phyloP scores from a whole-genome alignment of 257 asterid genomes.

The Gentiana dahurica region DNA sequence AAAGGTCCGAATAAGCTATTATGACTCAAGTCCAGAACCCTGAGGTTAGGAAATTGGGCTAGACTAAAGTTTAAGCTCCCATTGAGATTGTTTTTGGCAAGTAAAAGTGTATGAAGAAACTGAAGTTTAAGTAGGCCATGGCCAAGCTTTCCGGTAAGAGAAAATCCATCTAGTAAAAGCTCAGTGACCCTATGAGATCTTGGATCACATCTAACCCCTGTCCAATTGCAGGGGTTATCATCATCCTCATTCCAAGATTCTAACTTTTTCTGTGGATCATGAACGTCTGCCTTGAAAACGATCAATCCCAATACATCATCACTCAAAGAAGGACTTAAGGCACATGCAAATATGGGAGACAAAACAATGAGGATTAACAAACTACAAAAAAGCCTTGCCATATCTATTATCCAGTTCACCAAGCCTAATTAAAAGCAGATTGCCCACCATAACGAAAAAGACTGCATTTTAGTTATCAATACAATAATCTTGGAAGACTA shows the following conservation, averaged over 20 bases:
- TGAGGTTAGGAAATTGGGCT: slow-evolving; percentile 58
- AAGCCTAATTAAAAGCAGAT: not conserved
- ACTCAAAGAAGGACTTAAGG: slow-evolving; percentile 64
- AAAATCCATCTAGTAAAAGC: slow-evolving; percentile 73
- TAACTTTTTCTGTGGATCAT: slow-evolving; percentile 66
- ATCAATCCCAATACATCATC: slow-evolving; percentile 92
- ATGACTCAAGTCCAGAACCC: slow-evolving; percentile 63
- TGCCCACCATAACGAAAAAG: slow-evolving; percentile 9
- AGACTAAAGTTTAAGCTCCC: slow-evolving; percentile 64
- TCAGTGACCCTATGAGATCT: slow-evolving; percentile 93
- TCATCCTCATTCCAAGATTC: slow-evolving; percentile 90
- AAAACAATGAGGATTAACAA: slow-evolving; percentile 22
- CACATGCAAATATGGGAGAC: slow-evolving; percentile 22
- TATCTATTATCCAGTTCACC: slow-evolving; percentile 17
- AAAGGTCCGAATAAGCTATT: slow-evolving; percentile 55
- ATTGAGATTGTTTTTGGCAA: slow-evolving; percentile 61
- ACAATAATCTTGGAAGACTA: too few relatives aligned
- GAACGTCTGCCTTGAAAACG: slow-evolving; percentile 77
- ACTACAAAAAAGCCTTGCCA: slow-evolving; percentile 36
- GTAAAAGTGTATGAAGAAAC: slow-evolving; percentile 67
- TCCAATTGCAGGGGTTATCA: slow-evolving; percentile 79
- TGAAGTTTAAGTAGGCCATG: slow-evolving; percentile 77
- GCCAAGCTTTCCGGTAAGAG: slow-evolving; percentile 77
- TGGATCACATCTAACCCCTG: slow-evolving; percentile 72
- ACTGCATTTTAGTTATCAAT: too few relatives aligned